Conservation (phyloP, 2,329 filamentous ascomycete species). For the Decorospora gaudefroyi region DNA sequence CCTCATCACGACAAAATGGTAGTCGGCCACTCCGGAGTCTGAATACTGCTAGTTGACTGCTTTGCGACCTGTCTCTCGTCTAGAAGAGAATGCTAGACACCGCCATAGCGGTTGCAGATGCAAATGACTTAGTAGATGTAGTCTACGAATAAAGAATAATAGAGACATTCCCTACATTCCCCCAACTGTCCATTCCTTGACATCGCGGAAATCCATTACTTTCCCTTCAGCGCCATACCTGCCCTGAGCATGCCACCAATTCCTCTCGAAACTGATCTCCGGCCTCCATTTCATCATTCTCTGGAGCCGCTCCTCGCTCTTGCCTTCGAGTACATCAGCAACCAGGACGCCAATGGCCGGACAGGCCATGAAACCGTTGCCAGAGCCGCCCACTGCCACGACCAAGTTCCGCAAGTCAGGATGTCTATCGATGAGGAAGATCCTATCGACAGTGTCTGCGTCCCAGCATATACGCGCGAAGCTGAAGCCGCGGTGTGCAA, state of each 20-base stretch:
- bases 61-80: no score
- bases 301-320: constrained; percentile 50
- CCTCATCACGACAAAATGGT: no score
- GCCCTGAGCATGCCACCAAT: constrained; percentile 56
- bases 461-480: constrained; percentile 63
- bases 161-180: not conserved
- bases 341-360: constrained; percentile 58
- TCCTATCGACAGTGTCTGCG: constrained; percentile 59
- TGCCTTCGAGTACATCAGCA: constrained; percentile 50
- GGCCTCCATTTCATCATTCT: constrained; percentile 58
- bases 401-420: constrained; percentile 52
- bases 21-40: no score
- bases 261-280: constrained; percentile 53
- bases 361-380: constrained; percentile 60
- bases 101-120: not conserved
- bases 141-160: no score
- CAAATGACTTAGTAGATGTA: constrained; percentile 1
- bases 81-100: no score
- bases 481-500: constrained; percentile 54
- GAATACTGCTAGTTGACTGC: no score
- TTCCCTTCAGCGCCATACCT: constrained; percentile 55
- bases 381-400: constrained; percentile 57
- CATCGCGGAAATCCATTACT: constrained; percentile 55
- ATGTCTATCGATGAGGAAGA: constrained; percentile 59
- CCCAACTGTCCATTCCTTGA: constrained; percentile 35